These are phyloP conservation scores for Sugiyamaella castrensis DNA, from an alignment of 1,139 yeast species.

Conservation along the genomic window DNA sequence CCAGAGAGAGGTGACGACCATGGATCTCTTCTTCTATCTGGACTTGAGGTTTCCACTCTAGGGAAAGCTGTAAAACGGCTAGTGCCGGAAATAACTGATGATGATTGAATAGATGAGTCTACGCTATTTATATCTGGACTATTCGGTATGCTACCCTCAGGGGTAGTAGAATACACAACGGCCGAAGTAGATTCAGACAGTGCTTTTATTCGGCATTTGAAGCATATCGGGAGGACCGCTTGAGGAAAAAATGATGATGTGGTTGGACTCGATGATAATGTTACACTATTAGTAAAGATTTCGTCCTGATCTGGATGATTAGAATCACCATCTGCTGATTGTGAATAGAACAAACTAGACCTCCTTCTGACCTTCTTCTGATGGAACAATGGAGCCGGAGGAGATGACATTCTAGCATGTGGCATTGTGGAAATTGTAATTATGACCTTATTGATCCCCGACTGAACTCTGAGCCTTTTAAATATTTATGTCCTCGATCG, in stretches of 20 bases:
- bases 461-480: too few relatives aligned
- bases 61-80: too few relatives aligned
- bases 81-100: too few relatives aligned
- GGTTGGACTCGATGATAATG: conserved; percentile 2
- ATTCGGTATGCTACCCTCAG: conserved; percentile 1
- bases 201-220: conserved; percentile 14
- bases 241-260: neutral
- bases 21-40: neutral
- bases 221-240: conserved; percentile 10
- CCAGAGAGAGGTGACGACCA: neutral
- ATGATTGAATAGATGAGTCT: too few relatives aligned
- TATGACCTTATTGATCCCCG: too few relatives aligned
- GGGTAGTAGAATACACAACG: conserved; percentile 3
- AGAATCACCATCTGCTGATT: conserved; percentile 15
- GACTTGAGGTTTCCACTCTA: too few relatives aligned
- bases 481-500: too few relatives aligned
- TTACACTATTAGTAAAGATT: neutral
- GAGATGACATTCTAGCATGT: conserved; percentile 10
- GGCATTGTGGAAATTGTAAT: conserved; percentile 1
- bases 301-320: neutral
- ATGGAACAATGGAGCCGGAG: conserved; percentile 3
- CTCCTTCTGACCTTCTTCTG: conserved; percentile 17
- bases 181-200: conserved; percentile 1
- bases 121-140: conserved; percentile 2
- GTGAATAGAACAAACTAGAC: conserved; percentile 22